A percentile compares a stretch with the other conserved stretches of the same genome.
Evolutionary conservation across 345 rosid genomes (phyloP).

Genomic region (Gossypium bickii): DNA sequence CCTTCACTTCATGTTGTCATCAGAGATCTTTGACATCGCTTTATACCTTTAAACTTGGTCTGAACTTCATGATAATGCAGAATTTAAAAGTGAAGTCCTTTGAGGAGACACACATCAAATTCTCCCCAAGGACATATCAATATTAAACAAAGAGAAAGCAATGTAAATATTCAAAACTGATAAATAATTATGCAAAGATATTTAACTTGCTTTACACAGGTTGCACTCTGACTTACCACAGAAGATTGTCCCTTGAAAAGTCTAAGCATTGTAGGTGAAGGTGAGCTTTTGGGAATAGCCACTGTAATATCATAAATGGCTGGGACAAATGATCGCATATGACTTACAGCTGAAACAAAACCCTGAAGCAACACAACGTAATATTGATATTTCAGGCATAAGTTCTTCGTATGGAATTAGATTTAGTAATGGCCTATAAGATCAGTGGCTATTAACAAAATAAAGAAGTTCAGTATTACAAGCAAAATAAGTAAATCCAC

Average conservation of each 20-base stretch:
- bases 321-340: slow-evolving; percentile 92
- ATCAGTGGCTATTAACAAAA: background rate
- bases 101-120: background rate
- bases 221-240: slow-evolving; percentile 55
- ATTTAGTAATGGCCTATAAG: background rate
- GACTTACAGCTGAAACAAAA: slow-evolving; percentile 86
- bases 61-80: background rate
- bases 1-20: background rate
- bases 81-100: background rate
- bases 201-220: slow-evolving; percentile 6
- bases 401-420: background rate
- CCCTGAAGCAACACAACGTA: slow-evolving; percentile 50
- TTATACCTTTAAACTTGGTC: slow-evolving; percentile 1
- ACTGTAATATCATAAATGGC: slow-evolving; percentile 89
- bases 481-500: background rate
- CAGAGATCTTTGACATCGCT: background rate
- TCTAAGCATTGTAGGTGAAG: slow-evolving; percentile 76
- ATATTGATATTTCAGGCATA: slow-evolving; percentile 1
- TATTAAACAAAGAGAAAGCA: background rate
- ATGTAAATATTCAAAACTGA: slow-evolving; percentile 2
- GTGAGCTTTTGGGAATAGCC: slow-evolving; percentile 66
- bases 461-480: background rate
- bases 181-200: background rate
- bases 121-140: slow-evolving; percentile 3
- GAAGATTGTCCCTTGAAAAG: slow-evolving; percentile 79